Evolutionary conservation across 768 basidiomycete genomes (phyloP), one percentile per base, ranked within the genome.

Genomic region (Phaeotremella fagi): DNA sequence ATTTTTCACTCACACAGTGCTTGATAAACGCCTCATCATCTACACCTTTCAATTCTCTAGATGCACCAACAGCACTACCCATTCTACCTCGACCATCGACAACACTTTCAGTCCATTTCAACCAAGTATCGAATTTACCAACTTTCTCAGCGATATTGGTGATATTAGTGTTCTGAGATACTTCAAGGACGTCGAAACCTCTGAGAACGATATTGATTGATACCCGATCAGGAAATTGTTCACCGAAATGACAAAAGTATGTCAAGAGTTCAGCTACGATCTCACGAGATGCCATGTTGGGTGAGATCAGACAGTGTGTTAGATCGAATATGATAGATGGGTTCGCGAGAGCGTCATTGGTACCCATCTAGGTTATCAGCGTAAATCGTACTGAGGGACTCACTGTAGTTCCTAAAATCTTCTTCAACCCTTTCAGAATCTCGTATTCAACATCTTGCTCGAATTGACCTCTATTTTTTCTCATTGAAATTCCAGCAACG

Each of bases 1-100:
- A n/a, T n/a, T 1, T 18, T 20, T 14, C 7, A 66, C 68, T 63
- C 41, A 73, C 71, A 29, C 60, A 66, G 46, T 68, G 82, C 71
- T 35, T 85, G 83, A 42, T 81, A 82, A 55, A 80, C 77, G 53
- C 41, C 20, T 28, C 58, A 55, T 62, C 65, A 37, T 60, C 66
- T 29, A 51, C 42, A 1, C 47, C 61, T 73, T 81, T 81, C 50
- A 92, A 82, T 61, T 97, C 91, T 14, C 92, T 88, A 63, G 91
- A 94, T 22, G 90, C 90, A 0, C 95, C 95, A 6, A 99, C 94
- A 35, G 88, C 74, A 70, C 88, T 95, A 1, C 94, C 94, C 89
- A 97, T 91, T 72, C 85, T 86, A 1, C 94, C 94, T 51, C 90
- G 78, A 2, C 91, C 92, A 43, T 83, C 80, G 16, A 97, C 79